Base-by-base conservation (phyloP, 1,139 yeast species). In the Pneumocystis wakefieldiae region DNA sequence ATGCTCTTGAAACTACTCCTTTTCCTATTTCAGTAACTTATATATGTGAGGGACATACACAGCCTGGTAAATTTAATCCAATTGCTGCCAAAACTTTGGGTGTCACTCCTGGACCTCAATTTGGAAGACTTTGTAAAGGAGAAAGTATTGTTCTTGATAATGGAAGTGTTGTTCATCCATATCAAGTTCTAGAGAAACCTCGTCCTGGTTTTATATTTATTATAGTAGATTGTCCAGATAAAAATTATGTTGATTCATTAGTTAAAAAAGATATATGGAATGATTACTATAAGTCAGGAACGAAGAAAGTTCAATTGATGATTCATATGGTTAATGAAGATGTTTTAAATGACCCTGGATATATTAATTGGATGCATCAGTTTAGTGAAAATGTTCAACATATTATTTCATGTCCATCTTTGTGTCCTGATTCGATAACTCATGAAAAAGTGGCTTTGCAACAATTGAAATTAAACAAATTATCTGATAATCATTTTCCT, bases 1-100 rank as follows among this genome's bases (percentile, higher is more conserved):
- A 61, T 78, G 80, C 59, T 73, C 17, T 59, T 57, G 12, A 58
- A 6, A 35, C 57, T 24, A 3, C 61, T 17, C 36, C 61, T 38
- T 37, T 59, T n/a, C 19, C 15, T 62, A 68, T 0, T 77, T 86
- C 0, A 3, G 55, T 48, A 15, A 84, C 82, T 67, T 91, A 86
- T 72, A 77, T 87, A 32, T 76, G 92, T 4, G 79, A 83, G 48
- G 80, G 88, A 59, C 76, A 81, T 53, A 85, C 94, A 0, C 76
- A 83, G 0, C 77, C 96, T 69, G 98, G 99, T 0, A 86, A 81
- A 70, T 92, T 94, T 70, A 78, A 83, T 67, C 81, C 83, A 0
- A 75, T 77, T 7, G 83, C 79, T 69, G 97, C 97, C 0, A 77
- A 74, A 42, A 81, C 76, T 48, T 75, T 90, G 36, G 92, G 94